Percentiles rank a stretch among this genome's conserved stretches.
These are phyloP conservation scores for Phaeolepiota aurea DNA, from an alignment of 768 basidiomycete species.

Conservation along the genomic window DNA sequence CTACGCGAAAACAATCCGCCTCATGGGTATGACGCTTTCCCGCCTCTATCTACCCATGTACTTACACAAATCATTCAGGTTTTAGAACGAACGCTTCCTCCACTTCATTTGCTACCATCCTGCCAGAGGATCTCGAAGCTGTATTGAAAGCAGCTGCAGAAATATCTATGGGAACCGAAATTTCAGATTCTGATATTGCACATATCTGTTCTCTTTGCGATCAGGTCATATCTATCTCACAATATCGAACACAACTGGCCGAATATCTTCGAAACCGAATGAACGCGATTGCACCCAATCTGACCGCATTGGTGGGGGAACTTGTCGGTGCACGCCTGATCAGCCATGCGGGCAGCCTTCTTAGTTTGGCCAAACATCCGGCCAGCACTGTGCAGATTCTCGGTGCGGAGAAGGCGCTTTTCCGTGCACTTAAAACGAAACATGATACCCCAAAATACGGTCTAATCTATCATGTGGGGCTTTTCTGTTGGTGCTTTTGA, in stretches of 20 bases:
- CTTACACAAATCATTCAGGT: constrained; percentile 32
- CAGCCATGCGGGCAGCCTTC: constrained; percentile 92
- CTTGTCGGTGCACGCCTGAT: constrained; percentile 90
- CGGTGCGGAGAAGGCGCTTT: constrained; percentile 96
- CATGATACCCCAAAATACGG: constrained; percentile 99
- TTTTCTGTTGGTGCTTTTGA: too few relatives aligned
- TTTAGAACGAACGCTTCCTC: constrained; percentile 90
- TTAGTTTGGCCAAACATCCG: constrained; percentile 94
- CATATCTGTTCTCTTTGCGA: constrained; percentile 97
- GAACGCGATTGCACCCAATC: constrained; percentile 95
- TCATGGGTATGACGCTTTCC: constrained; percentile 58
- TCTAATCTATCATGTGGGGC: constrained; percentile 90
- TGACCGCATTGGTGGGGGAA: constrained; percentile 88
- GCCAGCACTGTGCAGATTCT: constrained; percentile 98
- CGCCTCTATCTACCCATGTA: not conserved
- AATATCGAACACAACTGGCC: constrained; percentile 89
- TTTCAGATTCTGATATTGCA: constrained; percentile 92
- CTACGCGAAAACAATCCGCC: constrained; percentile 88
- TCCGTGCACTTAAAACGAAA: constrained; percentile 97
- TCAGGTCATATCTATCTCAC: constrained; percentile 94
- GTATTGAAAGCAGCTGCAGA: constrained; percentile 93
- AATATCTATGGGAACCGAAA: constrained; percentile 99
- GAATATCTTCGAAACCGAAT: constrained; percentile 98
- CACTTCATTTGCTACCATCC: constrained; percentile 81
- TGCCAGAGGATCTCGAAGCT: constrained; percentile 96